Conservation (phyloP, 805 yeast species). For the Candida lessepsii region DNA sequence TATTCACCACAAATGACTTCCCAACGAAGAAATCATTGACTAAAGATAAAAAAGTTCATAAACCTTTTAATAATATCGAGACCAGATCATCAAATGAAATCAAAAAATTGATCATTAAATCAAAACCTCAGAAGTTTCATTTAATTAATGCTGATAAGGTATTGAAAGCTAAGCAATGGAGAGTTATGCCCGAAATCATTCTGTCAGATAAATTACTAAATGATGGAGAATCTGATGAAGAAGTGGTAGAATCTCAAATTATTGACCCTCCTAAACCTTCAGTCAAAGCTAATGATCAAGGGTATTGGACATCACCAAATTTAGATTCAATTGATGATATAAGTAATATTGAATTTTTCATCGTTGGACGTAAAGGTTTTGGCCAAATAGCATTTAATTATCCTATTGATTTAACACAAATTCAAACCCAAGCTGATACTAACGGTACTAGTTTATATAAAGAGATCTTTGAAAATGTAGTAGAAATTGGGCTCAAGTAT, state of each 20-base stretch:
- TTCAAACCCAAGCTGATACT: constrained; percentile 41
- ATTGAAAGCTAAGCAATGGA: constrained; percentile 32
- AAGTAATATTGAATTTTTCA: constrained; percentile 56
- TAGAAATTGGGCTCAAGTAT: constrained; percentile 45
- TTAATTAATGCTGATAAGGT: constrained; percentile 43
- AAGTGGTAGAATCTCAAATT: constrained; percentile 9
- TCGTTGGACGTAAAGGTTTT: constrained; percentile 63
- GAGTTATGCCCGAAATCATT: constrained; percentile 20
- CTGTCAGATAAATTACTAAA: constrained; percentile 12
- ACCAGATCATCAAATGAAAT: constrained; percentile 13
- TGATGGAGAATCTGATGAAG: constrained; percentile 13
- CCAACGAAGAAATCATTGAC: constrained; percentile 9
- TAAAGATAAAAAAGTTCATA: constrained; percentile 11
- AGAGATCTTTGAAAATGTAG: constrained; percentile 36
- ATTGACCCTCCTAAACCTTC: constrained; percentile 6
- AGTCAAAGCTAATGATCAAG: constrained; percentile 23
- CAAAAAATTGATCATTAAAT: constrained; percentile 36
- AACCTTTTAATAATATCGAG: constrained; percentile 13
- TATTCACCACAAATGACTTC: constrained; percentile 13
- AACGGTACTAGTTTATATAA: constrained; percentile 36
- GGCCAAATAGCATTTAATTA: constrained; percentile 66
- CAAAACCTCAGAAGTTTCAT: constrained; percentile 42
- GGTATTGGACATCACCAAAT: constrained; percentile 75
- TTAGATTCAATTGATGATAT: constrained; percentile 54
- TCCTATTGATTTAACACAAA: constrained; percentile 66